Evolutionary conservation across 2,329 filamentous ascomycete species (phyloP).

Genomic region (Coniochaeta prunicola): DNA sequence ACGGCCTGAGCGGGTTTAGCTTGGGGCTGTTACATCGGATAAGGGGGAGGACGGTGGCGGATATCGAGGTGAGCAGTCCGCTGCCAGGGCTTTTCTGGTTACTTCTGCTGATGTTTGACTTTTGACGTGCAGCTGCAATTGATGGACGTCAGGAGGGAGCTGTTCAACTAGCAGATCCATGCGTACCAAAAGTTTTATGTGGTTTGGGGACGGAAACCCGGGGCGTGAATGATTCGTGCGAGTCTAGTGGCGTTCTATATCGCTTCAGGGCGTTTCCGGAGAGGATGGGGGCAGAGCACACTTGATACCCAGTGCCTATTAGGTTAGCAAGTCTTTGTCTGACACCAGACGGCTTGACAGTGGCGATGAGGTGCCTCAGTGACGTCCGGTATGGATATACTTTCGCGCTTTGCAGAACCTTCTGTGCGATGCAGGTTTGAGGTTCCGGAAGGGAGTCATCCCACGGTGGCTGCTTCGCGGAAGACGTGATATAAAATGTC

Average conservation of each 20-base stretch:
- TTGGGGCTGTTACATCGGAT: constrained; percentile 23
- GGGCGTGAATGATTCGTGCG: background rate
- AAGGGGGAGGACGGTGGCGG: constrained; percentile 30
- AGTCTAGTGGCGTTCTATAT: background rate
- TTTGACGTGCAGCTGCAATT: constrained; percentile 37
- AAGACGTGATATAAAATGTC: background rate
- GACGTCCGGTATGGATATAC: no score
- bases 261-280: background rate
- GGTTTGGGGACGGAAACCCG: constrained; percentile 43
- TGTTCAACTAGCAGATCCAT: constrained; percentile 38
- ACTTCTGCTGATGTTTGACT: background rate
- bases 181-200: constrained; percentile 42
- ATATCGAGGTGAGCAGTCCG: constrained; percentile 40
- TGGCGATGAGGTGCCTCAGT: no score
- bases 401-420: no score
- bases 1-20: constrained; percentile 23
- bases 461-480: background rate
- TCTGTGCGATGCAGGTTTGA: no score
- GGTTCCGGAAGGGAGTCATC: background rate
- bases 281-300: background rate
- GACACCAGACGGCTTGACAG: no score
- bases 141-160: constrained; percentile 39
- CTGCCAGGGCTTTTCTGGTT: constrained; percentile 9
- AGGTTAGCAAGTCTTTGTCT: no score
- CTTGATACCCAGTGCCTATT: background rate